phyloP scores from a whole-genome alignment of 345 rosid genomes.

The Ailanthus altissimus region DNA sequence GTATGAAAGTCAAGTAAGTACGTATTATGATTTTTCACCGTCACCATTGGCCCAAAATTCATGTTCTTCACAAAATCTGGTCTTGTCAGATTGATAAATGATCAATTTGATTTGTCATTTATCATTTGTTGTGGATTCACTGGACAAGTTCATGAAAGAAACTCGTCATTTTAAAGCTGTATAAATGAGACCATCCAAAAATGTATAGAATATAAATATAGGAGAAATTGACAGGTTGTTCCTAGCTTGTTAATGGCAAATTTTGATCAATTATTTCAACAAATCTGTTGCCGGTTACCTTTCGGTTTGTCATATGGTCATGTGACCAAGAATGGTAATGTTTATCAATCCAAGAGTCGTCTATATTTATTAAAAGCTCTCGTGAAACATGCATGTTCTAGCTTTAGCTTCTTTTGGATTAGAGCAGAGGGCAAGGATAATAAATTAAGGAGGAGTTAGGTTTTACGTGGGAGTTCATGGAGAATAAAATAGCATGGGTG shows the following conservation, averaged over 20 bases:
- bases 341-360: neutral
- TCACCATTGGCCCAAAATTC: no score
- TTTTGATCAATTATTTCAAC: constrained; percentile 18
- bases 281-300: constrained; percentile 13
- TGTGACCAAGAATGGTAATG: neutral
- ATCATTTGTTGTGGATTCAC: neutral
- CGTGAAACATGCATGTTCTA: constrained; percentile 9
- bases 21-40: no score
- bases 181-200: neutral
- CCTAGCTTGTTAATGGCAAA: constrained; percentile 7
- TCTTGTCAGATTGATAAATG: no score
- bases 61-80: no score
- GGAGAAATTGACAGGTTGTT: constrained; percentile 13
- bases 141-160: neutral
- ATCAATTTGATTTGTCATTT: neutral
- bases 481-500: neutral
- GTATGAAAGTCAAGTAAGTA: no score
- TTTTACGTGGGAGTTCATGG: neutral
- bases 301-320: constrained; percentile 7
- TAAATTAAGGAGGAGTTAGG: neutral
- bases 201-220: neutral
- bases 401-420: neutral
- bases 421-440: neutral
- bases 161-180: neutral
- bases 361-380: neutral